A percentile compares a stretch with the other conserved stretches of the same genome.
phyloP scores from a whole-genome alignment of 2,329 filamentous ascomycete genomes.

The Cladosporium cucumerinum region DNA sequence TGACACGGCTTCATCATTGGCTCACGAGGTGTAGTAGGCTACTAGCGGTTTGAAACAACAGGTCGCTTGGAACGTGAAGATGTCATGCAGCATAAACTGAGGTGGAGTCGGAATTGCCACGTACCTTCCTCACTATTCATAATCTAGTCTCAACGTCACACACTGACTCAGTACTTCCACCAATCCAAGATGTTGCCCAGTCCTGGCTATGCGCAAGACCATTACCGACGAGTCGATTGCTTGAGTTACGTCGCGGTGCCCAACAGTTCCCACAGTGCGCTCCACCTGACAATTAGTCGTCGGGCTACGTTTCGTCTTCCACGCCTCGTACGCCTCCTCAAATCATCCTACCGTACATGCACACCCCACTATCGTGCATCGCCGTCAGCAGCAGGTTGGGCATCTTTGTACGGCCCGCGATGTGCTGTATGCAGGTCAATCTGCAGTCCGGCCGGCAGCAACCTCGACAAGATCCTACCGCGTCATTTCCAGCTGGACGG shows the following conservation, averaged over 20 bases:
- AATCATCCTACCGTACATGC: neutral
- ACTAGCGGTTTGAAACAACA: neutral
- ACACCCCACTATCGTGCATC: slow-evolving; percentile 3
- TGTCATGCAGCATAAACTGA: neutral
- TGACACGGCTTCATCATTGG: neutral
- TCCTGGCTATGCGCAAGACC: neutral
- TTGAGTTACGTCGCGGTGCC: no score
- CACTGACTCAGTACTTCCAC: neutral
- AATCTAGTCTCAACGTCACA: neutral
- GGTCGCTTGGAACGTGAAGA: neutral
- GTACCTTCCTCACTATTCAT: neutral
- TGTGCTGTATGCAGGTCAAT: neutral
- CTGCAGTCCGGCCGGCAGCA: slow-evolving; percentile 2
- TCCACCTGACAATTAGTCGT: neutral
- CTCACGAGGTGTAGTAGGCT: neutral
- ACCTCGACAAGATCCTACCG: neutral
- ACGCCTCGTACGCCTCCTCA: neutral
- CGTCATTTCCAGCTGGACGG: neutral
- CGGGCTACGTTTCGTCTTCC: slow-evolving; percentile 1
- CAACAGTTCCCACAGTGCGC: neutral
- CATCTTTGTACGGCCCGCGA: neutral
- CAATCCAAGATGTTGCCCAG: neutral
- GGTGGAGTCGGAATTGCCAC: neutral
- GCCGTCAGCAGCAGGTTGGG: slow-evolving; percentile 5
- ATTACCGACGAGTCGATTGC: neutral